These are phyloP conservation scores for Canariomyces notabilis DNA, from an alignment of 2,329 filamentous ascomycete species.

Conservation along the genomic window DNA sequence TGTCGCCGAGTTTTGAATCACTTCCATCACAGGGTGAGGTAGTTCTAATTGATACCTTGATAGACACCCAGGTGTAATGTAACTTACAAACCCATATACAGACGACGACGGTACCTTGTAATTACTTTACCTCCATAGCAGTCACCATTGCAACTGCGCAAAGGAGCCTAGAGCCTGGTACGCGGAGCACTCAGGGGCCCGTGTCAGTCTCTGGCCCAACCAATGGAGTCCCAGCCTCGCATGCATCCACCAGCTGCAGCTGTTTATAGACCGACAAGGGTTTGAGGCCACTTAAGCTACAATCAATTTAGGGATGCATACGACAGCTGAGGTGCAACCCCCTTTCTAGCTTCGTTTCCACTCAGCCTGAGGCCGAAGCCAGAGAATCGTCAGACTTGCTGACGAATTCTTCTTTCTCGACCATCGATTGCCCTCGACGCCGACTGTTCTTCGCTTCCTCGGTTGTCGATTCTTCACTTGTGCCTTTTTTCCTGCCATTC, in stretches of 20 bases:
- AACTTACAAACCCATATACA: too few relatives aligned
- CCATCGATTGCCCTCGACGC: slow-evolving; percentile 6
- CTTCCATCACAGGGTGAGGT: too few relatives aligned
- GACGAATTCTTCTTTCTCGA: slow-evolving; percentile 10
- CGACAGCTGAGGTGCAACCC: slow-evolving; percentile 19
- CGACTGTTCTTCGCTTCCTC: slow-evolving; percentile 10
- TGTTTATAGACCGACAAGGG: slow-evolving; percentile 10
- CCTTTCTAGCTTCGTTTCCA: slow-evolving; percentile 15
- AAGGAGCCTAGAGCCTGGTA: neutral
- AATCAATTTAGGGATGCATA: slow-evolving; percentile 20
- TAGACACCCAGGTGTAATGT: too few relatives aligned
- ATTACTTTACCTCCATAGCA: neutral
- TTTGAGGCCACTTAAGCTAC: slow-evolving; percentile 25
- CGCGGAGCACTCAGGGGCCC: neutral
- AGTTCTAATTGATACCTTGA: too few relatives aligned
- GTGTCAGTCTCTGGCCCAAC: neutral
- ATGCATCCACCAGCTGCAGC: slow-evolving; percentile 6
- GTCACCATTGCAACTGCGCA: neutral
- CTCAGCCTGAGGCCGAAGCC: slow-evolving; percentile 14
- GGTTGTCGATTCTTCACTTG: slow-evolving; percentile 13
- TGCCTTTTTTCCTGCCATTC: slow-evolving; percentile 24
- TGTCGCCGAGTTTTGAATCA: too few relatives aligned
- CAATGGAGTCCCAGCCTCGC: neutral
- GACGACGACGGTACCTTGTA: neutral
- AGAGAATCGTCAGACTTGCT: slow-evolving; percentile 14